Percentiles rank a stretch among this genome's conserved stretches.
Evolutionary conservation across 805 yeast genomes (phyloP).

Genomic region (Debaryomyces hansenii): DNA sequence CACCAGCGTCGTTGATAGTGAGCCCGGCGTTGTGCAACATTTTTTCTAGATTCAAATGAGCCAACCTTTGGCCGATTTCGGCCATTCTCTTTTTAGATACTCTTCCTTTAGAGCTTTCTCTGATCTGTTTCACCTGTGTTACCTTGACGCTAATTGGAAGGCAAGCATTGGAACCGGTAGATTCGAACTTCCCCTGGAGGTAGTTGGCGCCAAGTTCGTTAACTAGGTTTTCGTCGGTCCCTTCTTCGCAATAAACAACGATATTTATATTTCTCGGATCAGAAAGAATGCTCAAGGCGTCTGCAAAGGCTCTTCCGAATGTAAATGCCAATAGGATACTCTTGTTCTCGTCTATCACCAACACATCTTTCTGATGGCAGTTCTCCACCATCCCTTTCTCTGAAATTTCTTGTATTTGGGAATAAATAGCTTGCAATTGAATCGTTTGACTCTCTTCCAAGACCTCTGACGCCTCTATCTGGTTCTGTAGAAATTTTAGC

Average conservation of each 20-base stretch:
- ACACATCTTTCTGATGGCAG: neutral
- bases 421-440: neutral
- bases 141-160: slow-evolving; percentile 1
- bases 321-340: slow-evolving; percentile 16
- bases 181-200: neutral
- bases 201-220: slow-evolving; percentile 1
- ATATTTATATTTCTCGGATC: neutral
- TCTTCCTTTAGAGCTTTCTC: neutral
- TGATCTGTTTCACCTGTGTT: neutral
- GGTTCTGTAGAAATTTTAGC: slow-evolving; percentile 2
- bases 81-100: neutral
- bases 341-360: slow-evolving; percentile 14
- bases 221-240: neutral
- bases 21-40: slow-evolving; percentile 2
- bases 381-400: neutral
- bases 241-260: neutral
- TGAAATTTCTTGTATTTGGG: neutral
- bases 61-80: neutral
- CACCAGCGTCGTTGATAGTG: neutral
- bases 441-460: neutral
- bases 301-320: slow-evolving; percentile 17
- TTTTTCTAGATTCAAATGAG: neutral
- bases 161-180: neutral
- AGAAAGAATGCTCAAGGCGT: slow-evolving; percentile 14
- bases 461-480: neutral